Conservation (phyloP, 2,329 filamentous ascomycete species). For the Microcyclosporella mali region DNA sequence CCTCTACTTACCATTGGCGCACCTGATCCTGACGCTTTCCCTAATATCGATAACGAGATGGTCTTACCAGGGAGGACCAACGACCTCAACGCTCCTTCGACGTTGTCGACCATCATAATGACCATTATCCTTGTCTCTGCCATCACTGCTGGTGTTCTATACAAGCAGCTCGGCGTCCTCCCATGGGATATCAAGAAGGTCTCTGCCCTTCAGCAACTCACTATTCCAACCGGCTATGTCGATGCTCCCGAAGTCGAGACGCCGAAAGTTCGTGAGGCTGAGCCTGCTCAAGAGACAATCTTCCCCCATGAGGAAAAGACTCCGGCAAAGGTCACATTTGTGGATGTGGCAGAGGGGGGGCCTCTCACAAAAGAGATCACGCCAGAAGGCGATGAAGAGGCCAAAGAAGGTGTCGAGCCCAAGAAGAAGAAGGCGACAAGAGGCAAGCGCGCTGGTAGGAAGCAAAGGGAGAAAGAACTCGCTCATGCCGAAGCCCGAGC, state of each 20-base stretch:
- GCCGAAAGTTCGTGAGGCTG: constrained; percentile 24
- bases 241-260: neutral
- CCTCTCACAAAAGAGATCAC: constrained; percentile 2
- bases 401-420: constrained; percentile 19
- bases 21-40: constrained; percentile 3
- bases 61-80: neutral
- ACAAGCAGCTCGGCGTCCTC: constrained; percentile 3
- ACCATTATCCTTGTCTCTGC: neutral
- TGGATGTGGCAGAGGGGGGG: constrained; percentile 6
- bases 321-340: constrained; percentile 14
- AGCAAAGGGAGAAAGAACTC: constrained; percentile 38
- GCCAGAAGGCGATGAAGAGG: constrained; percentile 22
- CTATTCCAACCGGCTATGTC: neutral
- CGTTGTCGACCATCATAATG: neutral
- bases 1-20: constrained; percentile 15
- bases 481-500: constrained; percentile 33
- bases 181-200: neutral
- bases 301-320: constrained; percentile 23
- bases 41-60: neutral
- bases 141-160: constrained; percentile 1
- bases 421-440: constrained; percentile 48
- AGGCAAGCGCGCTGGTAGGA: constrained; percentile 43
- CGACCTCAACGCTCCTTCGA: neutral
- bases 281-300: constrained; percentile 32
- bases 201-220: neutral